These are phyloP conservation scores for Solanum pimpinellifolium DNA, from an alignment of 257 asterid genomes.

Conservation along the genomic window DNA sequence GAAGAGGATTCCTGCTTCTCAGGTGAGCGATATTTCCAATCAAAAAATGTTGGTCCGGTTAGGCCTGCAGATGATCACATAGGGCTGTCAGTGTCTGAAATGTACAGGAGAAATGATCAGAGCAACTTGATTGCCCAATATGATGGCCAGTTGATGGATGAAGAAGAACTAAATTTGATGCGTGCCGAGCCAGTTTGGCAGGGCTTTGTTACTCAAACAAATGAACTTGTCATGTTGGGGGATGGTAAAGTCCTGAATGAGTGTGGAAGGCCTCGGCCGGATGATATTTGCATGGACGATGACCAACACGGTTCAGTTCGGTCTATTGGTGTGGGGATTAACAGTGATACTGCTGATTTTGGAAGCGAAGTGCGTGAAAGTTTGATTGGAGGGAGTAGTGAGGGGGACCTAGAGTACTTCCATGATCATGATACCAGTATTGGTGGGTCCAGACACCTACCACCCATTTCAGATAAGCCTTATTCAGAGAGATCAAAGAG, in stretches of 20 bases:
- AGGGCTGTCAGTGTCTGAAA: slow-evolving; percentile 35
- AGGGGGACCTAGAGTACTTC: slow-evolving; percentile 74
- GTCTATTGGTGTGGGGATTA: slow-evolving; percentile 98
- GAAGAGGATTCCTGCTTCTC: slow-evolving; percentile 91
- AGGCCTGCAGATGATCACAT: slow-evolving; percentile 43
- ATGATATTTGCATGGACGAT: slow-evolving; percentile 66
- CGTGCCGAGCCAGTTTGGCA: slow-evolving; percentile 87
- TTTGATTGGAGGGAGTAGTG: slow-evolving; percentile 90
- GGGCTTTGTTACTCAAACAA: slow-evolving; percentile 75
- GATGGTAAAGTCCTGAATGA: slow-evolving; percentile 49
- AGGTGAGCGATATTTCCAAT: slow-evolving; percentile 62
- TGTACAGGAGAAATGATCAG: slow-evolving; percentile 31
- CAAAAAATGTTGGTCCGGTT: slow-evolving; percentile 46
- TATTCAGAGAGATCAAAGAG: slow-evolving; percentile 29
- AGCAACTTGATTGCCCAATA: slow-evolving; percentile 52
- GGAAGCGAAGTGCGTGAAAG: slow-evolving; percentile 88
- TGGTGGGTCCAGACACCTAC: slow-evolving; percentile 32
- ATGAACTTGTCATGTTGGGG: slow-evolving; percentile 66
- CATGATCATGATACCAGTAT: slow-evolving; percentile 40
- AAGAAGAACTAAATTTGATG: slow-evolving; percentile 72
- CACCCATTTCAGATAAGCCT: slow-evolving; percentile 32
- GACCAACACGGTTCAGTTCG: slow-evolving; percentile 94
- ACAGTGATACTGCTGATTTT: slow-evolving; percentile 84
- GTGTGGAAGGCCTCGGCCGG: slow-evolving; percentile 47
- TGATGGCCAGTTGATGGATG: slow-evolving; percentile 89